Evolutionary conservation across 352 stramenopile species (phyloP), one percentile per base, ranked within the genome.

Genomic region (Globisporangium recalcitrans): DNA sequence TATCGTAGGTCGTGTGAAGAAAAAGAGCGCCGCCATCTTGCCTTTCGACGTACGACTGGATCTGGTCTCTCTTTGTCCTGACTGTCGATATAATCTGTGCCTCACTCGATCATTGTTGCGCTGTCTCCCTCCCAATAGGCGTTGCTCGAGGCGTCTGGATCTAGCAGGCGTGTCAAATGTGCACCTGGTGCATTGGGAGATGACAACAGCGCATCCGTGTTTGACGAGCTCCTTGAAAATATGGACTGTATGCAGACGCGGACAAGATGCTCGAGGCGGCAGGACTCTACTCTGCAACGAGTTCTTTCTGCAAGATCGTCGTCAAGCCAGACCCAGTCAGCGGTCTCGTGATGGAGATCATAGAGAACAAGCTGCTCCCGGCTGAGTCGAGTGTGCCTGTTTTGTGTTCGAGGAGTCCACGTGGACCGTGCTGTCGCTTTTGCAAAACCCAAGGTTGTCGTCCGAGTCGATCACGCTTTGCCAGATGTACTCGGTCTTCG

Each of bases 321-420:
- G 42, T 49, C 42, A 49, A 49, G n/a, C 21, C 42, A 13, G 9
- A 49, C n/a, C 8, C n/a, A 2, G 42, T 26, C 3, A 27, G 8
- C 42, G 42, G 42, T 22, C 42, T 49, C 4, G 42, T 27, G 42
- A 49, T 49, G 42, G 42, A 49, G n/a, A 49, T 49, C 27, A 16
- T 49, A n/a, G 42, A 49, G 42, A 49, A 26, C 42, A 49, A 27
- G n/a, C 42, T 49, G n/a, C 42, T 49, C n/a, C 42, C 42, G 6
- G 42, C 42, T 11, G 42, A 49, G n/a, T n/a, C n/a, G 10, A 26
- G n/a, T 8, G n/a, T 49, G n/a, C n/a, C n/a, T n/a, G n/a, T n/a
- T n/a, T n/a, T 2, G 42, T 49, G 0, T 49, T 49, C 10, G 42
- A 49, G n/a, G 42, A 49, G 42, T 49, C 42, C 9, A 16, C 19